phyloP scores from a whole-genome alignment of 129 eudicot species.

The Centrapalus pauciflorus region DNA sequence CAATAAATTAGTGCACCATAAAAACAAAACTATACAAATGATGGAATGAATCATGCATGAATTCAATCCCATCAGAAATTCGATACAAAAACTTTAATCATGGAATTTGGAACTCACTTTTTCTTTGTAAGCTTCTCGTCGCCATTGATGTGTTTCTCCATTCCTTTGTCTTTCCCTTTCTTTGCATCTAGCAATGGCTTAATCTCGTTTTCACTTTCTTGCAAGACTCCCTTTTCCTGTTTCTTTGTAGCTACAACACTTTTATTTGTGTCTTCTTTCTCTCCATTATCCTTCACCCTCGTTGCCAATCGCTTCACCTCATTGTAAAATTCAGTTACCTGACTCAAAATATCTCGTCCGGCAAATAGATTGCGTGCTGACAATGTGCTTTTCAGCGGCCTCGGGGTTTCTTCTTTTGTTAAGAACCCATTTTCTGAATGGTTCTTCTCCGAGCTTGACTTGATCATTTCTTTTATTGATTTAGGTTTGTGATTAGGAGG shows the following conservation, averaged over 20 bases:
- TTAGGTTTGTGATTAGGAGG: constrained; percentile 45
- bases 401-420: constrained; percentile 34
- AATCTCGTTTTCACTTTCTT: constrained; percentile 46
- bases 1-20: background rate
- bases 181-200: constrained; percentile 71
- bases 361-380: constrained; percentile 78
- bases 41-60: background rate
- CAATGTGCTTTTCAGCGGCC: constrained; percentile 53
- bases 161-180: constrained; percentile 35
- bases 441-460: constrained; percentile 70
- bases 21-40: background rate
- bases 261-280: constrained; percentile 20
- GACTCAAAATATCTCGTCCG: constrained; percentile 62
- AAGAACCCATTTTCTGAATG: constrained; percentile 13
- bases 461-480: constrained; percentile 49
- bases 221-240: constrained; percentile 28
- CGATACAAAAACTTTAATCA: background rate
- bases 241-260: constrained; percentile 2
- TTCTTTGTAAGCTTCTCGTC: constrained; percentile 48
- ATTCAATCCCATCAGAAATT: background rate
- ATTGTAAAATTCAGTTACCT: constrained; percentile 73
- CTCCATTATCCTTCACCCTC: constrained; percentile 39
- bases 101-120: constrained; percentile 29
- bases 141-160: constrained; percentile 23
- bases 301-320: constrained; percentile 77